Percentiles rank a stretch among this genome's conserved stretches.
These are phyloP conservation scores for Hylodesmum podocarpum DNA, from an alignment of 306 rosid genomes.

Conservation along the genomic window DNA sequence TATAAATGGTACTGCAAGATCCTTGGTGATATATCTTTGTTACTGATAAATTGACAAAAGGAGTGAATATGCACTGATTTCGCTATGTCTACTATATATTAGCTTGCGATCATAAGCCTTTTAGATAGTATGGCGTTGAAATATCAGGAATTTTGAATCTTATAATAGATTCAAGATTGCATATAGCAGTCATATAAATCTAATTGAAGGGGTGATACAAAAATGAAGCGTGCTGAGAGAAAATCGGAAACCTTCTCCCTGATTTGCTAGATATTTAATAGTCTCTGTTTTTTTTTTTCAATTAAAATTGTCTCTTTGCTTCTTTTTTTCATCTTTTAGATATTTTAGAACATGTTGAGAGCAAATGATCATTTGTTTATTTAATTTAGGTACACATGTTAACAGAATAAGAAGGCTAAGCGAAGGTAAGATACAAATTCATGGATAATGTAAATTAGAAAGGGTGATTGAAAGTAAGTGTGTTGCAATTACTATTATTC, in stretches of 20 bases:
- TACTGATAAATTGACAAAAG: neutral
- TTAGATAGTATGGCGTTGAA: neutral
- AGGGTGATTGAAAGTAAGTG: too few species aligned
- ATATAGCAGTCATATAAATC: neutral
- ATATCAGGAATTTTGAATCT: neutral
- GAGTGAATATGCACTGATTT: neutral
- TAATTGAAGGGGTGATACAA: neutral
- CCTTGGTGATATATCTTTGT: neutral
- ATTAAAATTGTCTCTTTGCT: neutral
- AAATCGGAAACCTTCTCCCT: neutral
- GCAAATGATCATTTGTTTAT: neutral
- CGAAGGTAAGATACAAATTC: neutral
- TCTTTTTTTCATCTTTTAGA: neutral
- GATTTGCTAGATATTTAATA: too few species aligned
- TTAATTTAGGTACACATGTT: neutral
- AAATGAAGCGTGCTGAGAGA: neutral
- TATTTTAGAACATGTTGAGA: neutral
- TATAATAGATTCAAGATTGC: neutral
- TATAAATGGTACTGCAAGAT: neutral
- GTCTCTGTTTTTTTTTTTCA: too few species aligned
- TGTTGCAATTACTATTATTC: too few species aligned
- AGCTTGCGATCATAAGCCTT: neutral
- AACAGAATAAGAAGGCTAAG: neutral
- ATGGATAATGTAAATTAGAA: neutral
- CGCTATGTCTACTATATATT: neutral